Base-by-base conservation (phyloP, 306 rosid genomes). In the Pyrus bretschneideri region DNA sequence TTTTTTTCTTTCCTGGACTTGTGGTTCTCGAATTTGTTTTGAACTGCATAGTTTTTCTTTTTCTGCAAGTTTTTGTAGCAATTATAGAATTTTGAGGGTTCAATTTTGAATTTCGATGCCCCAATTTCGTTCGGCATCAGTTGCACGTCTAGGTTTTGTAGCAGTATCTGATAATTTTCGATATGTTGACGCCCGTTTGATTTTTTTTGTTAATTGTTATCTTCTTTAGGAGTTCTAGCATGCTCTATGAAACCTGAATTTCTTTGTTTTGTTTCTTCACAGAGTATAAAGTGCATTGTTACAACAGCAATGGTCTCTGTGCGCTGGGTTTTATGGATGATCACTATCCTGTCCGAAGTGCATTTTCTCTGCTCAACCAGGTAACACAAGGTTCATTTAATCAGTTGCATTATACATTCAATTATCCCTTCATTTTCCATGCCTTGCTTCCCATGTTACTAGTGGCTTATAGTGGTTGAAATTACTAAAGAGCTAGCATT, bases 271-370 rank as follows among this genome's bases (percentile, higher is more conserved):
- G 21, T 42, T 57, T 9, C 13, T 78, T 73, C 65, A 21, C 62
- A 96, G 98, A 96, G 84, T 92, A 96, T 77, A 92, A 92, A 88
- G 99, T 96, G 75, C 99, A 96, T 81, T 65, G 88, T 35, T 91
- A 92, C 85, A 96, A 89, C 83, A 88, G 85, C 86, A 92, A 96
- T 89, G 99, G 99, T 46, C 90, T 96, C 83, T 92, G 98, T 83
- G 91, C 97, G 9, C 72, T 96, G 91, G 99, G 97, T 54, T 92
- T 95, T 78, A 95, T 95, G 99, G 99, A 95, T 75, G 99, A 95
- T 78, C 96, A 92, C 87, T 92, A 95, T 83, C 99, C 99, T 0
- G 88, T 92, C 78, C 89, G 99, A 42, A 95, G 99, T 42, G 86
- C 99, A 17, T 95, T 95, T 83, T 95, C 99, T 69, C 87, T 95